Conservation (phyloP, 2,329 filamentous ascomycete species). For the Exophiala xenobiotica region DNA sequence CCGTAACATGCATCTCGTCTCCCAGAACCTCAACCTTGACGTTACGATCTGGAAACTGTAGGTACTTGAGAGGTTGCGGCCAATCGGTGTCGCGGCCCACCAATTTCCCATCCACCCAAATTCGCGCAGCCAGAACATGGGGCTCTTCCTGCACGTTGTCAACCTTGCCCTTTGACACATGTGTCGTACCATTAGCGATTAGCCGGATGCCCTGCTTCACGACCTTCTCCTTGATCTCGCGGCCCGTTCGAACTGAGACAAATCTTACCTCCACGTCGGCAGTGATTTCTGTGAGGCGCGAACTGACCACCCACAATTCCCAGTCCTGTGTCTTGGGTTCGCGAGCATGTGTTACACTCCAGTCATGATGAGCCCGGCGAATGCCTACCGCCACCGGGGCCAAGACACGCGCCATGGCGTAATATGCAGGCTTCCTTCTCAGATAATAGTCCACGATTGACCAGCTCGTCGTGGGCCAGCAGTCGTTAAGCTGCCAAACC, state of each 20-base stretch:
- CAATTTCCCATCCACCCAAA: slow-evolving; percentile 53
- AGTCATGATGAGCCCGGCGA: slow-evolving; percentile 58
- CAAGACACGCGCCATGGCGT: slow-evolving; percentile 58
- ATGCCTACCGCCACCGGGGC: slow-evolving; percentile 58
- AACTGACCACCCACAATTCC: slow-evolving; percentile 59
- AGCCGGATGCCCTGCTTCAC: slow-evolving; percentile 50
- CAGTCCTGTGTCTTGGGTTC: slow-evolving; percentile 54
- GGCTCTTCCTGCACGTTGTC: slow-evolving; percentile 50
- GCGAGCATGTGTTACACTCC: slow-evolving; percentile 59
- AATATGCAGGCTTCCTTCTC: slow-evolving; percentile 62
- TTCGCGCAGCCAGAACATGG: slow-evolving; percentile 53
- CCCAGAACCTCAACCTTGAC: slow-evolving; percentile 46
- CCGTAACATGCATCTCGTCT: slow-evolving; percentile 47
- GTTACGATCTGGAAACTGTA: slow-evolving; percentile 53
- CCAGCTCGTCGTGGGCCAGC: slow-evolving; percentile 63
- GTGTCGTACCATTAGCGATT: slow-evolving; percentile 56
- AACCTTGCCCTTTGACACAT: slow-evolving; percentile 51
- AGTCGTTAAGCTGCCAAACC: slow-evolving; percentile 51
- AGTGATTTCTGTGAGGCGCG: slow-evolving; percentile 35
- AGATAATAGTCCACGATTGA: slow-evolving; percentile 62
- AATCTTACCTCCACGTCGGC: slow-evolving; percentile 47
- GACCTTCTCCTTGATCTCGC: slow-evolving; percentile 53
- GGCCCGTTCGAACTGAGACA: slow-evolving; percentile 55
- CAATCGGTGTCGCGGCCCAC: slow-evolving; percentile 59
- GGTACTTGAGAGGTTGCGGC: slow-evolving; percentile 62